phyloP scores from a whole-genome alignment of 2,329 filamentous ascomycete genomes.

The Fusarium albidum region DNA sequence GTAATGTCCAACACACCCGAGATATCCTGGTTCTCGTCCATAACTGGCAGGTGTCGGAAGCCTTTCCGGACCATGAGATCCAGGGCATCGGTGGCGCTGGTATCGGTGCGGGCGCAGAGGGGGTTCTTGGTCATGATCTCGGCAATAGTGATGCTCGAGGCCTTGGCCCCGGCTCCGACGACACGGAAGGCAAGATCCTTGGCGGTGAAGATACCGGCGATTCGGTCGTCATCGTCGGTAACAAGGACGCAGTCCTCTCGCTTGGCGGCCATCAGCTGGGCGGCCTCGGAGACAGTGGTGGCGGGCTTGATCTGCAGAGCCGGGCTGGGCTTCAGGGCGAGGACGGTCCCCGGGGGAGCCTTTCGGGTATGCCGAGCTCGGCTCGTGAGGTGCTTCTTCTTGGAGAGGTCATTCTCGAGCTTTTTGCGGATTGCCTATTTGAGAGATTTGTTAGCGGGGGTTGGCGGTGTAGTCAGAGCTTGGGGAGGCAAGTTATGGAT shows the following conservation, averaged over 20 bases:
- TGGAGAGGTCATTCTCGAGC: slow-evolving; percentile 96
- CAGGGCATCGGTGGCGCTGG: slow-evolving; percentile 94
- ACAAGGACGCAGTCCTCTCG: slow-evolving; percentile 97
- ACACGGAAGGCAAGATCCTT: slow-evolving; percentile 98
- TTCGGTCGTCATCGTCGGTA: slow-evolving; percentile 96
- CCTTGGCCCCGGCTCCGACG: slow-evolving; percentile 88
- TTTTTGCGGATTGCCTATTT: slow-evolving; percentile 91
- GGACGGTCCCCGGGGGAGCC: slow-evolving; percentile 93
- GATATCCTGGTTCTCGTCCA: slow-evolving; percentile 99
- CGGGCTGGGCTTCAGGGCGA: slow-evolving; percentile 93
- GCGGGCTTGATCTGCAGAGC: slow-evolving; percentile 97
- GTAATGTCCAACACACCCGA: slow-evolving; percentile 98
- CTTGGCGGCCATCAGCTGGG: slow-evolving; percentile 98
- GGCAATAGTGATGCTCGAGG: slow-evolving; percentile 88
- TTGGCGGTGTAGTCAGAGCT: slow-evolving; percentile 26
- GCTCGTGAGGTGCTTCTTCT: slow-evolving; percentile 86
- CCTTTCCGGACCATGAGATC: slow-evolving; percentile 99
- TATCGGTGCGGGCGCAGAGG: slow-evolving; percentile 95
- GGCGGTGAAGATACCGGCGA: slow-evolving; percentile 98
- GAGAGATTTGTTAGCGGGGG: slow-evolving; percentile 23
- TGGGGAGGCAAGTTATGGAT: background rate
- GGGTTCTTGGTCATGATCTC: slow-evolving; percentile 99
- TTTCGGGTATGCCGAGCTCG: slow-evolving; percentile 88
- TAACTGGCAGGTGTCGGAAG: slow-evolving; percentile 96
- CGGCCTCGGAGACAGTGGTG: slow-evolving; percentile 94